Conservation (phyloP, 345 rosid genomes). For the Eucalyptus lansdowneana region DNA sequence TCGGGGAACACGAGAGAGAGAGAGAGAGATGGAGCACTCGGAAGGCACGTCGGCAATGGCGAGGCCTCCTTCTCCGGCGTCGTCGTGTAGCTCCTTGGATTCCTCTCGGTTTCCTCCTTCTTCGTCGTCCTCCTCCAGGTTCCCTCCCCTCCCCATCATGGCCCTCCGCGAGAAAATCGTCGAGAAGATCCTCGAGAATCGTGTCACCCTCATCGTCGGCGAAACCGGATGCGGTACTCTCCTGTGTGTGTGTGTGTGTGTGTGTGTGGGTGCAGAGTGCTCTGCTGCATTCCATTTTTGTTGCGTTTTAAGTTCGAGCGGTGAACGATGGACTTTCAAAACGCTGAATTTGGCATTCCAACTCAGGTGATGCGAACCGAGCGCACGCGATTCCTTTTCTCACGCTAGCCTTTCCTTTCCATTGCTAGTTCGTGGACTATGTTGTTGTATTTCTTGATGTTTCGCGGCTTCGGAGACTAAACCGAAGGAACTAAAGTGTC, state of each 20-base stretch:
- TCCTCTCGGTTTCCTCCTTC: conserved; percentile 19
- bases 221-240: conserved; percentile 83
- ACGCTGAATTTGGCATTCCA: too few species aligned
- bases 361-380: too few species aligned
- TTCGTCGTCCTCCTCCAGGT: conserved; percentile 20
- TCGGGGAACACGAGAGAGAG: background rate
- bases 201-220: conserved; percentile 93
- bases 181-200: conserved; percentile 74
- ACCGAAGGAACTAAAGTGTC: background rate
- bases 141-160: conserved; percentile 60
- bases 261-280: background rate
- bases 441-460: background rate
- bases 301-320: background rate
- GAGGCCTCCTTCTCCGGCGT: conserved; percentile 29
- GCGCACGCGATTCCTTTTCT: too few species aligned
- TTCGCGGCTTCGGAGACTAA: background rate
- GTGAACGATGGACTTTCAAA: too few species aligned
- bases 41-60: conserved; percentile 12
- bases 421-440: background rate
- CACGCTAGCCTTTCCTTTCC: too few species aligned
- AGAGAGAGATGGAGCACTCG: background rate
- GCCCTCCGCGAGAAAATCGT: conserved; percentile 49
- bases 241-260: background rate
- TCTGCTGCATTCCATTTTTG: background rate
- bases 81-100: conserved; percentile 7